A percentile compares a stretch with the other conserved stretches of the same genome.
Evolutionary conservation across 2,329 filamentous ascomycete species (phyloP).

Genomic region (Pyricularia sp.): DNA sequence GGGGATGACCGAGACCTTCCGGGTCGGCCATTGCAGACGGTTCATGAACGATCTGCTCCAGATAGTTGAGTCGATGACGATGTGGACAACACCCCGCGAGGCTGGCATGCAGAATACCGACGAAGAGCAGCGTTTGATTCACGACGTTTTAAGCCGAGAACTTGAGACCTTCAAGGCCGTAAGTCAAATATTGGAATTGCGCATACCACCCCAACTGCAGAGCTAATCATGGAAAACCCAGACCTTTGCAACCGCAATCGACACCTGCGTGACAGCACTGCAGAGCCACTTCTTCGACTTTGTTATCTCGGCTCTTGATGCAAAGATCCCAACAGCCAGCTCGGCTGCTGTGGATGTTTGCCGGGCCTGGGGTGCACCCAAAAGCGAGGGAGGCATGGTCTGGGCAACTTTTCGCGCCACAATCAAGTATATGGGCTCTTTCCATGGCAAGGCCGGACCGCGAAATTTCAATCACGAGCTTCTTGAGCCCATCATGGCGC

Average conservation of each 20-base stretch:
- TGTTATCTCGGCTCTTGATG: background rate
- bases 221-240: background rate
- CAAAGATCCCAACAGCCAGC: background rate
- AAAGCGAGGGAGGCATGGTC: background rate
- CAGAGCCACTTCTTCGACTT: background rate
- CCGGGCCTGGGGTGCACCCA: background rate
- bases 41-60: background rate
- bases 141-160: background rate
- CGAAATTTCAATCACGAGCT: background rate
- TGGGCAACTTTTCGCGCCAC: background rate
- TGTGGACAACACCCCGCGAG: background rate
- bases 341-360: background rate
- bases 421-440: background rate
- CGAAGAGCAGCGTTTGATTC: background rate
- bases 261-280: background rate
- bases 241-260: background rate
- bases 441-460: too few relatives aligned
- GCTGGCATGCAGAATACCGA: background rate
- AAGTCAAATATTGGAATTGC: background rate
- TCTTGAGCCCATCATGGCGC: background rate
- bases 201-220: too few relatives aligned
- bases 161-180: background rate
- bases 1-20: slow-evolving; percentile 33
- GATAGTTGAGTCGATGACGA: background rate
- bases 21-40: background rate